Conservation (phyloP, 495 filamentous ascomycete genomes). For the Rusavskia elegans region DNA sequence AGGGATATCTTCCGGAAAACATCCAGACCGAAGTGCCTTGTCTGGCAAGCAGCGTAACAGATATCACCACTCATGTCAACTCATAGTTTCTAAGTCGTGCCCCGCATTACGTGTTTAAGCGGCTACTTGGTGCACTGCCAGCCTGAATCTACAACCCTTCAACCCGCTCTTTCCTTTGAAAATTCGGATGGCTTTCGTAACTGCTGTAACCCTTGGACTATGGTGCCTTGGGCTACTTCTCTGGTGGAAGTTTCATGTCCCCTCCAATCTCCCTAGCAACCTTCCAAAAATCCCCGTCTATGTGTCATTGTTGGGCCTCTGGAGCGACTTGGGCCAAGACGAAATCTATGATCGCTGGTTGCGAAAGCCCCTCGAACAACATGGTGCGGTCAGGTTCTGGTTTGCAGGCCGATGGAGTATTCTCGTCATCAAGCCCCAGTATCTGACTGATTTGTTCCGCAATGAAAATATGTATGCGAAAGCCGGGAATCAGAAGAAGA, state of each 20-base stretch:
- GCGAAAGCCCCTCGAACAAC: slow-evolving; percentile 12
- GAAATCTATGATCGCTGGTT: slow-evolving; percentile 20
- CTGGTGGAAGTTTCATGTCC: not conserved
- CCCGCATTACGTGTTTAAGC: no score
- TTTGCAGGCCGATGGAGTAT: slow-evolving; percentile 27
- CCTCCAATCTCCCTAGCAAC: slow-evolving; percentile 8
- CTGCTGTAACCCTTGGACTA: not conserved
- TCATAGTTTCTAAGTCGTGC: no score
- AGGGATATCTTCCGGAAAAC: no score
- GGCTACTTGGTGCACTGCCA: no score
- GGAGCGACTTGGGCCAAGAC: slow-evolving; percentile 21
- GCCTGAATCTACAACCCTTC: not conserved
- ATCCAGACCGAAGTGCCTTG: no score
- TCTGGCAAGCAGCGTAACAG: no score
- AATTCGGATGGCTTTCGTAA: not conserved
- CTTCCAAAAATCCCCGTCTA: slow-evolving; percentile 21
- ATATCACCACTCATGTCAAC: no score
- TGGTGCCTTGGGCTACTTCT: not conserved
- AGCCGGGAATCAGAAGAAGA: slow-evolving; percentile 13
- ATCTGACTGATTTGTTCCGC: slow-evolving; percentile 29
- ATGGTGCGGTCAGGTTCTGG: slow-evolving; percentile 32
- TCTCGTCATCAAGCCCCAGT: slow-evolving; percentile 20
- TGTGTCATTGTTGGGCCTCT: slow-evolving; percentile 20
- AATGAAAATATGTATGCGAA: slow-evolving; percentile 25
- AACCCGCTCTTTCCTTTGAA: not conserved